Base-by-base conservation (phyloP, 129 eudicot species). In the Logfia minima region DNA sequence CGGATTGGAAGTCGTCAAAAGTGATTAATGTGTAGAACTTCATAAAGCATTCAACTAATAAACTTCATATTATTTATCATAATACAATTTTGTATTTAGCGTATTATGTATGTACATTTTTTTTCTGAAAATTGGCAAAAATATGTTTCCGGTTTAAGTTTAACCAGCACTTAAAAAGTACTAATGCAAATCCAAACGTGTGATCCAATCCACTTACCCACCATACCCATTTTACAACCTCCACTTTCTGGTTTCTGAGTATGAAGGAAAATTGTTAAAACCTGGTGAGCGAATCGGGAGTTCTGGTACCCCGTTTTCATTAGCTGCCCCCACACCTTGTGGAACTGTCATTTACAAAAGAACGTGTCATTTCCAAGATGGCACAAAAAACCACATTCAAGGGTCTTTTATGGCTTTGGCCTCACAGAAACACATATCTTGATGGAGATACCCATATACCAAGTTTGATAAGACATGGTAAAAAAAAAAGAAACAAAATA, bases 221-320 rank as follows among this genome's bases (percentile, higher is more conserved):
- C 21, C 62, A 0, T 3, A 55, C 23, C 63, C 63, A 58, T 58
- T 58, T 58, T 58, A n/a, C 63, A 58, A 13, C 24, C 55, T 16
- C 55, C 13, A 48, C n/a, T 48, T 48, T 8, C 34, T 23, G 16
- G 8, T 65, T 51, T 39, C 59, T 18, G 34, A 70, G 18, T 58
- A 37, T 11, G 5, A 48, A 43, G 29, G 55, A 28, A 59, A 18
- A 53, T 22, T 3, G 41, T 34, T 53, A 75, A 23, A 31, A 93
- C 98, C 91, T 94, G 98, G 85, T 94, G 98, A 14, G 98, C 97
- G 24, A 91, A 94, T 23, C 98, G 97, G 17, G 98, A 94, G 74
- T 91, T 93, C 80, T 94, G 98, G 71, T 91, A 89, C 66, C 98
- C 98, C 7, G 98, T 94, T 87, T 89, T 94, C 98, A 94, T 91